A percentile compares a stretch with the other conserved stretches of the same genome.
Evolutionary conservation across 176 grass and related monocot species (phyloP).

Genomic region (Avena atlantica): DNA sequence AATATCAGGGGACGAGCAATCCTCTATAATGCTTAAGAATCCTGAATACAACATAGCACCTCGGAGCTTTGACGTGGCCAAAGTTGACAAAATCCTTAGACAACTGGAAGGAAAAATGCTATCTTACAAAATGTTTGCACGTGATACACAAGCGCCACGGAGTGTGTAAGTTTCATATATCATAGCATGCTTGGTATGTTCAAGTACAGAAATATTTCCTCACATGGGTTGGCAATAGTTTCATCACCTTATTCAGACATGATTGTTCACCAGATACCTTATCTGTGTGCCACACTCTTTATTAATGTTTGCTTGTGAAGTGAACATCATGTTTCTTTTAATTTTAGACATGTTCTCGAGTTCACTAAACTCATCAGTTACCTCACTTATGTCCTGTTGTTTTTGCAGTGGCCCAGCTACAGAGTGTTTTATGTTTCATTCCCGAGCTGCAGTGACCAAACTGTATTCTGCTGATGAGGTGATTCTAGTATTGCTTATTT

Average conservation of each 20-base stretch:
- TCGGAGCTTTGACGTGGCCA: constrained; percentile 71
- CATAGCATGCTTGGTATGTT: not conserved
- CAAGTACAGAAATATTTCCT: not conserved
- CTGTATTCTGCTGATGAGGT: constrained; percentile 63
- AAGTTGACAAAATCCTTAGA: constrained; percentile 77
- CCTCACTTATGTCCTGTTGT: constrained; percentile 13
- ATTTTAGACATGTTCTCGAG: not conserved
- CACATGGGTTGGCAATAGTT: not conserved
- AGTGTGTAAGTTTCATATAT: constrained; percentile 60
- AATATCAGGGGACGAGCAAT: constrained; percentile 36
- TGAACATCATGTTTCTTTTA: not conserved
- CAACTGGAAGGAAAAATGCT: constrained; percentile 75
- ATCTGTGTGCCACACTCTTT: not conserved
- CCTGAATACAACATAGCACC: constrained; percentile 43
- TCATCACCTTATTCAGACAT: not conserved
- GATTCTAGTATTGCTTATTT: constrained; percentile 26
- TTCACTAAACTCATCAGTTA: not conserved
- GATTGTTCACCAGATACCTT: not conserved
- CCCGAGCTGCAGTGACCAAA: constrained; percentile 65
- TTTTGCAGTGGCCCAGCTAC: constrained; percentile 85
- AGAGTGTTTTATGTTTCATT: constrained; percentile 95
- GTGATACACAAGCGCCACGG: constrained; percentile 88
- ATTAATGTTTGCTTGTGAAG: not conserved
- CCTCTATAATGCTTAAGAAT: constrained; percentile 26
- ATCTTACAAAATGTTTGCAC: constrained; percentile 95